Base-by-base conservation (phyloP, 2,329 filamentous ascomycete species). In the Sordariomycetes sp. region DNA sequence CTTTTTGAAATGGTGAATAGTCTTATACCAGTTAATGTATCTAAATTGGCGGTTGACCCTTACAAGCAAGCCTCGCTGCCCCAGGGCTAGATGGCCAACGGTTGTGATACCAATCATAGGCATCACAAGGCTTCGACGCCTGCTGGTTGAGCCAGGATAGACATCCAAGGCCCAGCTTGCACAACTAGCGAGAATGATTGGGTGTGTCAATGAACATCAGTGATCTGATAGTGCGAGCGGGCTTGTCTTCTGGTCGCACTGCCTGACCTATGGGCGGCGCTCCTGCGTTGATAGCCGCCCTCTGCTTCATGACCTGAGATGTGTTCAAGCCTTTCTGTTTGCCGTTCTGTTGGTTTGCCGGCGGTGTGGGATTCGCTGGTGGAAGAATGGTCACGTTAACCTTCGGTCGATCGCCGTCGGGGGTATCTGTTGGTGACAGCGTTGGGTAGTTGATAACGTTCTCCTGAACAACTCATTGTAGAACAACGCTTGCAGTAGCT, bases 401-500 rank as follows among this genome's bases (percentile, higher is more conserved):
- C 56, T 66, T 74, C 24, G 64, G 59, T 30, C 55, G 54, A 32
- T 55, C 60, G 27, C 76, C 75, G 44, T 83, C 77, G 35, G 86
- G 72, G 15, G 73, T 78, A 49, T 86, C 78, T 42, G 78, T 67
- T 9, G 83, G 78, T 5, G 81, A 79, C 41, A 77, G 70, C 21
- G 75, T 71, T 4, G 92, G 90, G 51, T 94, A 96, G 52, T 84
- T 88, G 59, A 96, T 79, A 46, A 98, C 86, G 51, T 90, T 79
- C 65, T 95, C 82, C 61, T 84, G 59, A 98, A 98, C 20, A 86
- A 79, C 28, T 86, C 82, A 15, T 90, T 95, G 64, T 94, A 94
- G 64, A 94, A 98, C 38, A 98, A 77, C 49, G 87, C 93, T 98
- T 98, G 66, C 86, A 94, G 63, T 98, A 98, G 58, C 90, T 96